These are phyloP conservation scores for Mortierella sp. DNA, from an alignment of 371 early-diverging fungal genomes.

Conservation along the genomic window DNA sequence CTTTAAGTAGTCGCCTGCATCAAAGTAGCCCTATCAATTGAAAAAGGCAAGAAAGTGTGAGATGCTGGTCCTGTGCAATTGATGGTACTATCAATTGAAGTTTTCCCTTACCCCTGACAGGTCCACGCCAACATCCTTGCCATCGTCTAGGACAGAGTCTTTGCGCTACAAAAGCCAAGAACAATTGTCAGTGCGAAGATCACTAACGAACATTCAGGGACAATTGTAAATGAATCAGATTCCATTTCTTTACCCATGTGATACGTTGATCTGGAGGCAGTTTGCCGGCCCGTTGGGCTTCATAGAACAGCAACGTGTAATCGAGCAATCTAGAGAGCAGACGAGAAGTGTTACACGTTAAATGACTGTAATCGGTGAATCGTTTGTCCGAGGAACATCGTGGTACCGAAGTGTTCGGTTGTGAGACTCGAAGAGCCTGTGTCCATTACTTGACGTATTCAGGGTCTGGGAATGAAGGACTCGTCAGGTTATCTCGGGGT, in stretches of 20 bases:
- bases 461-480: constrained; percentile 45
- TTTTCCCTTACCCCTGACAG: constrained; percentile 55
- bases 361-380: background rate
- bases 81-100: background rate
- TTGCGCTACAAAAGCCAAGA: constrained; percentile 55
- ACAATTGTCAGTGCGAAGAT: background rate
- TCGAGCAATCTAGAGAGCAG: constrained; percentile 49
- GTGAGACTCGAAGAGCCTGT: background rate
- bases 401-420: background rate
- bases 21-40: constrained; percentile 34
- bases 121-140: constrained; percentile 59
- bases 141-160: constrained; percentile 64
- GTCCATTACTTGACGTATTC: constrained; percentile 51
- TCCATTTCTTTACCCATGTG: constrained; percentile 54
- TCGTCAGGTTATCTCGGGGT: constrained; percentile 11
- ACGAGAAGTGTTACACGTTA: background rate
- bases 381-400: constrained; percentile 1
- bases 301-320: constrained; percentile 63
- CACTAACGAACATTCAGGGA: background rate
- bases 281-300: constrained; percentile 69
- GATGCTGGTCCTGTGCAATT: background rate
- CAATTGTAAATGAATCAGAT: background rate
- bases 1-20: constrained; percentile 68
- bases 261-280: constrained; percentile 63
- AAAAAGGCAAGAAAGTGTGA: no score